A percentile compares a stretch with the other conserved stretches of the same genome.
Conservation (phyloP, 2,329 filamentous ascomycete genomes). For the Phoma herbarum region DNA sequence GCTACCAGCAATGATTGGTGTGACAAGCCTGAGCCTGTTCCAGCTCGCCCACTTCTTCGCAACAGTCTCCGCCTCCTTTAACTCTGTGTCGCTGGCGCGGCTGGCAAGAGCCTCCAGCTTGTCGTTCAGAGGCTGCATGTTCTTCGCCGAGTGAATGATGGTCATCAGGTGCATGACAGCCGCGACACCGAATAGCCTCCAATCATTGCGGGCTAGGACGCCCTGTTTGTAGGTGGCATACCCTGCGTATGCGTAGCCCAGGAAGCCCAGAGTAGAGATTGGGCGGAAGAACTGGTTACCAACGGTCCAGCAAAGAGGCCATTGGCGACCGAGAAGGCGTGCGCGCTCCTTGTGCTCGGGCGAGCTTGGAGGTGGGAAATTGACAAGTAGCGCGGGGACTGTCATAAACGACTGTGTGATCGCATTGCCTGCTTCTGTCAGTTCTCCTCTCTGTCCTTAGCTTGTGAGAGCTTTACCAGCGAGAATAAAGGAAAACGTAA, state of each 20-base stretch:
- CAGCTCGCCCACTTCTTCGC: conserved; percentile 49
- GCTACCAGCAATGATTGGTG: conserved; percentile 45
- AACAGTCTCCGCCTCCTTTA: conserved; percentile 43
- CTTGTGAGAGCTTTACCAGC: conserved; percentile 48
- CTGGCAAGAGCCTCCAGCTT: conserved; percentile 56
- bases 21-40: conserved; percentile 49
- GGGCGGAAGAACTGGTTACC: conserved; percentile 62
- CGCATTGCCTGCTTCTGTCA: conserved; percentile 56
- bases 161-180: conserved; percentile 58
- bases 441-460: not conserved
- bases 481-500: conserved; percentile 60
- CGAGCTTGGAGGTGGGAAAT: conserved; percentile 55
- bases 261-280: conserved; percentile 59
- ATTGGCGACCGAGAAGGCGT: conserved; percentile 58
- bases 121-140: conserved; percentile 62
- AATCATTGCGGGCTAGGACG: conserved; percentile 51
- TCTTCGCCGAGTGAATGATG: conserved; percentile 59
- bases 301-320: conserved; percentile 61
- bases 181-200: conserved; percentile 56
- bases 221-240: conserved; percentile 49
- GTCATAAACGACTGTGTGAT: conserved; percentile 64
- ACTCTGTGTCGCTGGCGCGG: conserved; percentile 43
- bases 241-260: conserved; percentile 58
- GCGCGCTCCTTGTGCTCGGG: conserved; percentile 55
- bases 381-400: conserved; percentile 58